Conservation (phyloP, 2,329 filamentous ascomycete species). For the Trichoderma citrinoviride region DNA sequence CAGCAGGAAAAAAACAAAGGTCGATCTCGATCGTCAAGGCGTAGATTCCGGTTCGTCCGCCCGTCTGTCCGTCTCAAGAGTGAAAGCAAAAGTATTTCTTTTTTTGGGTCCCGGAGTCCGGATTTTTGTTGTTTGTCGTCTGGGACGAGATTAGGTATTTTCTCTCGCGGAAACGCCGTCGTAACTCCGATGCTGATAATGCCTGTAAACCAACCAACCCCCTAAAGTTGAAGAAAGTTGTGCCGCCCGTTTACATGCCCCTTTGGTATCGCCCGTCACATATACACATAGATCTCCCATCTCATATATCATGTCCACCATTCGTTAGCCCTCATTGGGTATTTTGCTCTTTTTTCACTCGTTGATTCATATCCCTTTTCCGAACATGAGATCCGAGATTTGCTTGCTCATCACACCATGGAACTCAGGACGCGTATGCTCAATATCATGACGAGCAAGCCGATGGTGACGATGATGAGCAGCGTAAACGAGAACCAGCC, state of each 20-base stretch:
- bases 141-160: constrained; percentile 17
- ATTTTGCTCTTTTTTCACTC: background rate
- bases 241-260: constrained; percentile 20
- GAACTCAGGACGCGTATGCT: constrained; percentile 79
- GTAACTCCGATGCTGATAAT: constrained; percentile 38
- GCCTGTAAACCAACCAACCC: constrained; percentile 25
- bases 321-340: background rate
- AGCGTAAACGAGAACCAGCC: constrained; percentile 97
- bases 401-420: constrained; percentile 38
- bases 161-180: constrained; percentile 23
- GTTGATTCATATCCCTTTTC: background rate
- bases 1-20: background rate
- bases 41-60: background rate
- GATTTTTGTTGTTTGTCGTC: background rate
- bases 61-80: background rate
- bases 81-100: background rate
- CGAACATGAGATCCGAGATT: too few species aligned
- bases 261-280: constrained; percentile 21
- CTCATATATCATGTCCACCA: constrained; percentile 14
- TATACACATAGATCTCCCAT: constrained; percentile 24
- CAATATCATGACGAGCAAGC: constrained; percentile 91
- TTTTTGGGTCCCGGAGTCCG: background rate
- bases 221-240: constrained; percentile 18
- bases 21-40: background rate
- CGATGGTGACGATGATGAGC: constrained; percentile 93